Percentiles rank a stretch among this genome's conserved stretches.
Conservation (phyloP, 768 basidiomycete species). For the Leucocoprinus sp. region DNA sequence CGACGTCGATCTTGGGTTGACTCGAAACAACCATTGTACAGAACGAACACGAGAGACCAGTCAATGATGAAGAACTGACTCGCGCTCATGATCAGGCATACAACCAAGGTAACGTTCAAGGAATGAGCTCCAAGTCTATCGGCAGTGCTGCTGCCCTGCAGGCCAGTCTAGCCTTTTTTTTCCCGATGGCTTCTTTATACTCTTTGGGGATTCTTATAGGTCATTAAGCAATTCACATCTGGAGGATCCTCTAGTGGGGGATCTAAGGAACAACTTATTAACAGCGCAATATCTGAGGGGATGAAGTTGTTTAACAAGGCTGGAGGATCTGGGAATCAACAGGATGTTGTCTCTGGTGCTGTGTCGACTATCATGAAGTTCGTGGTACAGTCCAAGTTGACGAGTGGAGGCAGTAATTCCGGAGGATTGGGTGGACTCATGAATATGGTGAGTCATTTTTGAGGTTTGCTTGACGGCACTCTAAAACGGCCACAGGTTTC, state of each 20-base stretch:
- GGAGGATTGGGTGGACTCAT: constrained; percentile 60
- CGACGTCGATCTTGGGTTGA: not conserved
- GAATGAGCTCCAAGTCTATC: constrained; percentile 52
- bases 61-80: constrained; percentile 60
- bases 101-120: constrained; percentile 36
- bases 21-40: constrained; percentile 17
- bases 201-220: constrained; percentile 26
- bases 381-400: constrained; percentile 59
- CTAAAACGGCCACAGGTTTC: too few relatives aligned
- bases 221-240: constrained; percentile 60
- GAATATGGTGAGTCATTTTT: constrained; percentile 42
- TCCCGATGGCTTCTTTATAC: not conserved
- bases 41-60: constrained; percentile 45
- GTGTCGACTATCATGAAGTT: constrained; percentile 84
- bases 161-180: constrained; percentile 25
- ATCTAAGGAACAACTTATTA: constrained; percentile 61
- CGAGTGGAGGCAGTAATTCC: constrained; percentile 54
- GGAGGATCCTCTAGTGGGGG: constrained; percentile 34
- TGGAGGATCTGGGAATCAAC: constrained; percentile 65
- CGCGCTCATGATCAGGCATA: constrained; percentile 60
- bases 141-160: constrained; percentile 76
- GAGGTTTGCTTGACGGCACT: too few relatives aligned
- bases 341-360: constrained; percentile 79
- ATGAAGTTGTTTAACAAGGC: constrained; percentile 66
- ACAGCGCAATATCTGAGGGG: constrained; percentile 80